Evolutionary conservation across 176 grass and related monocot genomes (phyloP).

Genomic region (Oryza glumipatula): DNA sequence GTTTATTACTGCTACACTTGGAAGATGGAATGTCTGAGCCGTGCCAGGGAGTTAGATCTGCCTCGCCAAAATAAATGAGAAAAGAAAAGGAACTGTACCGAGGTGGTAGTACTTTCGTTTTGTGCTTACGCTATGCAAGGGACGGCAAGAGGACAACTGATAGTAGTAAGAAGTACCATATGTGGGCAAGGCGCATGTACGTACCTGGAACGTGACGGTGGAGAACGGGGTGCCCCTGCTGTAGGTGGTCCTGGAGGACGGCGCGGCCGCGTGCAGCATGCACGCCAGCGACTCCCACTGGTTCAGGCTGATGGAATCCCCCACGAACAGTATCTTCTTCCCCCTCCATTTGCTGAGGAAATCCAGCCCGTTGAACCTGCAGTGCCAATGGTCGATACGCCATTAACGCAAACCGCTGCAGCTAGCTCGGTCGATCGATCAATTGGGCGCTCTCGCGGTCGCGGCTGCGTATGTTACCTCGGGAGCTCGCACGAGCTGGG

Average conservation of each 20-base stretch:
- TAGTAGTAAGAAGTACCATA: not conserved
- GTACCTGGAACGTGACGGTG: conserved; percentile 83
- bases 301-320: conserved; percentile 95
- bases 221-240: conserved; percentile 53
- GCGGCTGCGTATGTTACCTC: conserved; percentile 23
- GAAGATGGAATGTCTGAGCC: not conserved
- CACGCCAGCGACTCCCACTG: conserved; percentile 95
- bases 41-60: not conserved
- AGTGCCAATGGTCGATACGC: not conserved
- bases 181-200: not conserved
- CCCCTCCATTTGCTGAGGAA: conserved; percentile 69
- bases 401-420: not conserved
- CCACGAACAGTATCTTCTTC: conserved; percentile 99
- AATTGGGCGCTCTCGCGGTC: not conserved
- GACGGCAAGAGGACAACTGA: not conserved
- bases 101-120: not conserved
- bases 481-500: conserved; percentile 81
- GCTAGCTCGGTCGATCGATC: not conserved
- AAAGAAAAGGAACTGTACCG: not conserved
- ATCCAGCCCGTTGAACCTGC: conserved; percentile 73
- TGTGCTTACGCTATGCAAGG: conserved; percentile 1
- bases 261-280: conserved; percentile 86
- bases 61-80: not conserved
- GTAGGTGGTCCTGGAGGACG: conserved; percentile 62
- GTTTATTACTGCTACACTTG: not conserved